Percentiles rank a stretch among this genome's conserved stretches.
Conservation (phyloP, 768 basidiomycete species). For the Leucocoprinus sp. region DNA sequence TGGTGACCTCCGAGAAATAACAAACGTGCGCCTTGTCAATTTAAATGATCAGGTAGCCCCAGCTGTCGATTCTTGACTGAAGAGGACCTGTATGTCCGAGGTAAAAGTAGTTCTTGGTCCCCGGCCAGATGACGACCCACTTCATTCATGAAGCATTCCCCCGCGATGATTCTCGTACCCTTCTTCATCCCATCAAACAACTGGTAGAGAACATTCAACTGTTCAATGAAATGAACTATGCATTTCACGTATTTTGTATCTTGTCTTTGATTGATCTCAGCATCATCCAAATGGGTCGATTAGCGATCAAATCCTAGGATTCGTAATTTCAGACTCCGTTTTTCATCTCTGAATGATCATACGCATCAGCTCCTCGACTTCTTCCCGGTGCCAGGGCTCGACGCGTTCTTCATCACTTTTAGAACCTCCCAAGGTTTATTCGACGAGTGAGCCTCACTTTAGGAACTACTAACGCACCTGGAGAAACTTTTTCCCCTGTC, state of each 20-base stretch:
- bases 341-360: background rate
- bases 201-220: background rate
- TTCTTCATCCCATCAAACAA: background rate
- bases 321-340: background rate
- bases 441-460: background rate
- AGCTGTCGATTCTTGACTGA: too few species aligned
- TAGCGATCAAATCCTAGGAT: conserved; percentile 9
- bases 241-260: too few species aligned
- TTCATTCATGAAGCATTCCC: background rate
- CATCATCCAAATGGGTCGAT: background rate
- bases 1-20: too few species aligned
- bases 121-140: too few species aligned
- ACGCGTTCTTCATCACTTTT: background rate
- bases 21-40: too few species aligned
- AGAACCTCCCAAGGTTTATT: conserved; percentile 1
- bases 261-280: too few species aligned
- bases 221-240: background rate
- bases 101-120: too few species aligned
- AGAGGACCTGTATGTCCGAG: too few species aligned
- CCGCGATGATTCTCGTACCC: background rate
- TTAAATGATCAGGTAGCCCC: too few species aligned
- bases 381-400: background rate
- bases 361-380: background rate
- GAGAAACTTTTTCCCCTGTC: too few species aligned
- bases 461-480: too few species aligned